phyloP scores from a whole-genome alignment of 805 yeast species.

The Starmera quercuum region DNA sequence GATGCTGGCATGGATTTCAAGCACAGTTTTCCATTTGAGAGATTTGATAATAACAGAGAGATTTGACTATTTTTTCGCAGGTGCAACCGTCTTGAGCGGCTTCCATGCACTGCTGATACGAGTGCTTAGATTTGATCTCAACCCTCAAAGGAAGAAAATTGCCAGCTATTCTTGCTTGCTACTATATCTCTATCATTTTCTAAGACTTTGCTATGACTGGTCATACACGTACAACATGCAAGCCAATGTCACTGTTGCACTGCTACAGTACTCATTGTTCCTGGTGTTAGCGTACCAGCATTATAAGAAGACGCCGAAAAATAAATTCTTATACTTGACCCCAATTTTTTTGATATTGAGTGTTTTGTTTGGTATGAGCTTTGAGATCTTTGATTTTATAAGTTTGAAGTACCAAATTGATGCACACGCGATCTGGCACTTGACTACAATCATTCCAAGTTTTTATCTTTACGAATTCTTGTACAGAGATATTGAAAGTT shows the following conservation, averaged over 20 bases:
- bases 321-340: slow-evolving; percentile 23
- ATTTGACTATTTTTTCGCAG: slow-evolving; percentile 89
- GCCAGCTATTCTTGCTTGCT: slow-evolving; percentile 35
- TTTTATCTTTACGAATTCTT: slow-evolving; percentile 62
- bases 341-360: slow-evolving; percentile 45
- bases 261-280: slow-evolving; percentile 54
- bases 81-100: slow-evolving; percentile 76
- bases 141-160: slow-evolving; percentile 22
- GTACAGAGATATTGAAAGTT: slow-evolving; percentile 38
- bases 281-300: slow-evolving; percentile 23
- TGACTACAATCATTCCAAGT: slow-evolving; percentile 79
- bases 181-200: slow-evolving; percentile 58
- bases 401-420: slow-evolving; percentile 65
- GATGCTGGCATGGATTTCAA: slow-evolving; percentile 82
- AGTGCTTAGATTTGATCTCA: slow-evolving; percentile 47
- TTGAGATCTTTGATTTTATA: slow-evolving; percentile 87
- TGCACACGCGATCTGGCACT: slow-evolving; percentile 94
- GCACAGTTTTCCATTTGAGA: slow-evolving; percentile 81
- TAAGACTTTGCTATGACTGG: slow-evolving; percentile 65
- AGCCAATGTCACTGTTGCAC: slow-evolving; percentile 75
- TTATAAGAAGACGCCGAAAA: slow-evolving; percentile 12
- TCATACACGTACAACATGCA: slow-evolving; percentile 91
- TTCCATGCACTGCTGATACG: slow-evolving; percentile 63
- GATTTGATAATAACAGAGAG: slow-evolving; percentile 77
- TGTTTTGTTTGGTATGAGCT: slow-evolving; percentile 71